Evolutionary conservation across 1,284 basidiomycete species (phyloP).

Genomic region (Stygiomarasmius scandens): DNA sequence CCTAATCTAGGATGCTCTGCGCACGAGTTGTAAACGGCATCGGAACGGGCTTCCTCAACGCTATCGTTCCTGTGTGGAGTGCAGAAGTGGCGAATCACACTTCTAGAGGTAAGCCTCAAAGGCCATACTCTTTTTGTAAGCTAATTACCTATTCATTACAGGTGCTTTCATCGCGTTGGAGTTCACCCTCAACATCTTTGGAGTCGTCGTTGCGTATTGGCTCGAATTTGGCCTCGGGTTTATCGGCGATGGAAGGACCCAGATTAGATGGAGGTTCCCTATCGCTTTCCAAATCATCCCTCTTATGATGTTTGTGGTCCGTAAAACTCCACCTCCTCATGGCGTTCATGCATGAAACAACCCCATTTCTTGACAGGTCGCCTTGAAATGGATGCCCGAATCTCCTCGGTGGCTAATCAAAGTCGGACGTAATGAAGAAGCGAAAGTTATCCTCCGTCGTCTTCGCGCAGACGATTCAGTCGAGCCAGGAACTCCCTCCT

Average conservation of each 20-base stretch:
- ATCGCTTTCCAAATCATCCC: conserved; percentile 54
- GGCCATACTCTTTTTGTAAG: not conserved
- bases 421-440: conserved; percentile 49
- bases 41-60: conserved; percentile 54
- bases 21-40: conserved; percentile 55
- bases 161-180: conserved; percentile 38
- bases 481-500: not conserved
- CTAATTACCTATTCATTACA: conserved; percentile 5
- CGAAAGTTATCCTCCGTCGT: conserved; percentile 39
- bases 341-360: not conserved
- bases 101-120: conserved; percentile 35
- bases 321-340: conserved; percentile 8
- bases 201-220: conserved; percentile 59
- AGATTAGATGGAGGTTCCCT: conserved; percentile 39
- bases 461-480: conserved; percentile 7
- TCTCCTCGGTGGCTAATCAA: conserved; percentile 61
- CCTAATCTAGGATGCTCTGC: conserved; percentile 46
- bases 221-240: conserved; percentile 54
- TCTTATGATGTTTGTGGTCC: conserved; percentile 44
- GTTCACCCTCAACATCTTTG: conserved; percentile 50
- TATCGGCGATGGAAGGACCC: conserved; percentile 43
- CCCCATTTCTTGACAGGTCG: conserved; percentile 20
- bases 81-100: conserved; percentile 51
- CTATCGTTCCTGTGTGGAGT: conserved; percentile 56
- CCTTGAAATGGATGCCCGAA: conserved; percentile 45